Evolutionary conservation across 163 green algal genomes (phyloP).

Genomic region (Scenedesmus sp.): DNA sequence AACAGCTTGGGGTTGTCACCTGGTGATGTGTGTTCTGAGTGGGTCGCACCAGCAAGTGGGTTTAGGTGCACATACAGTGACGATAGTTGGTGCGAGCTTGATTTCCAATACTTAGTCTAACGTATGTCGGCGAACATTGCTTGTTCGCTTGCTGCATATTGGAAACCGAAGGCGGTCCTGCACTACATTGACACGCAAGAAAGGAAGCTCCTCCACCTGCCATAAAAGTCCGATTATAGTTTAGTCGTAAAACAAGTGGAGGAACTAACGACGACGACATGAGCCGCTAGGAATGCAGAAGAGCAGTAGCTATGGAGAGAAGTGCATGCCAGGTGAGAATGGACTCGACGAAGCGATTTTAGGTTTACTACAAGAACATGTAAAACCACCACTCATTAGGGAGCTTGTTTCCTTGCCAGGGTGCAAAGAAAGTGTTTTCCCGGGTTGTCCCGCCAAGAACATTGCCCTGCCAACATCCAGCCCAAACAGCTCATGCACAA

Average conservation of each 20-base stretch:
- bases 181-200: background rate
- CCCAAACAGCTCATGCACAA: background rate
- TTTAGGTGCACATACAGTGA: no score
- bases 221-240: no score
- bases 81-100: no score
- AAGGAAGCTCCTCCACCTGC: background rate
- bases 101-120: no score
- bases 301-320: background rate
- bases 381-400: background rate
- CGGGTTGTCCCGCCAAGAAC: background rate
- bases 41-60: no score
- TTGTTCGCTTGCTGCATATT: background rate
- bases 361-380: background rate
- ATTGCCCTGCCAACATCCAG: background rate
- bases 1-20: no score
- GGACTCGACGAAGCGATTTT: background rate
- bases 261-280: background rate
- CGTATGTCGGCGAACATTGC: background rate
- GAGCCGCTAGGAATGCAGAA: background rate
- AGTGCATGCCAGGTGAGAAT: background rate
- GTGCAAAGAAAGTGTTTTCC: background rate
- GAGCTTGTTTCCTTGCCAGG: background rate
- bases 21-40: no score
- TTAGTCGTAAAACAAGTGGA: background rate
- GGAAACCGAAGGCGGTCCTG: background rate